These are phyloP conservation scores for Hymenoscyphus linearis DNA, from an alignment of 2,329 filamentous ascomycete genomes.

Conservation along the genomic window DNA sequence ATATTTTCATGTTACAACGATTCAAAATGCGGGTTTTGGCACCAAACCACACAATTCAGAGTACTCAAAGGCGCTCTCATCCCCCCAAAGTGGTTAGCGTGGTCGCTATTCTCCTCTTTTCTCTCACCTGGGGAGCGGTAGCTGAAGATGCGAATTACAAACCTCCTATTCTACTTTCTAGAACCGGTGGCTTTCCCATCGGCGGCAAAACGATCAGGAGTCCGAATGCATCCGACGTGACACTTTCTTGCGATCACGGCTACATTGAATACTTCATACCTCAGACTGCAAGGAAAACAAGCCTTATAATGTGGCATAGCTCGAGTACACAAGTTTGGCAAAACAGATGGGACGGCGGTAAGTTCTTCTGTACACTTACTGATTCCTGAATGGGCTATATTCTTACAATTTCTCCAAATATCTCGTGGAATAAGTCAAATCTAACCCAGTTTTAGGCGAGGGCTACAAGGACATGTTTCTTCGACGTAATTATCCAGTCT, in stretches of 20 bases:
- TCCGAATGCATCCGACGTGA: slow-evolving; percentile 3
- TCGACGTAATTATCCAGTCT: slow-evolving; percentile 12
- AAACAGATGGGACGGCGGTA: slow-evolving; percentile 15
- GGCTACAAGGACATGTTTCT: slow-evolving; percentile 18
- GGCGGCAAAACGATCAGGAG: slow-evolving; percentile 6
- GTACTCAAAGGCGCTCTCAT: not conserved
- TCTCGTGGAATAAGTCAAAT: not conserved
- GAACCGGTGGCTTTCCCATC: slow-evolving; percentile 13
- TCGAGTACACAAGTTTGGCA: slow-evolving; percentile 16
- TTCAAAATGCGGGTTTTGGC: not conserved
- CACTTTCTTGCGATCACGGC: slow-evolving; percentile 15
- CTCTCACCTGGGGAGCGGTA: not conserved
- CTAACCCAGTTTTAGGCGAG: not conserved
- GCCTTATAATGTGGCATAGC: slow-evolving; percentile 15
- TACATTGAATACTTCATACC: slow-evolving; percentile 17
- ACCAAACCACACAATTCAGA: not conserved
- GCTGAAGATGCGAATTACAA: not conserved
- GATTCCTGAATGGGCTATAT: not conserved
- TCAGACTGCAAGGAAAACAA: slow-evolving; percentile 8
- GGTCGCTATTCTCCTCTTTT: not conserved
- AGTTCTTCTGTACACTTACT: not conserved
- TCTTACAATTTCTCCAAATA: not conserved
- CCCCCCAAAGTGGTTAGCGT: not conserved
- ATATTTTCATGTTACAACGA: not conserved
- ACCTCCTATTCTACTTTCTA: slow-evolving; percentile 9